A percentile compares a stretch with the other conserved stretches of the same genome.
Evolutionary conservation across 1,284 basidiomycete genomes (phyloP).

Genomic region (Fomitopsis palustris): DNA sequence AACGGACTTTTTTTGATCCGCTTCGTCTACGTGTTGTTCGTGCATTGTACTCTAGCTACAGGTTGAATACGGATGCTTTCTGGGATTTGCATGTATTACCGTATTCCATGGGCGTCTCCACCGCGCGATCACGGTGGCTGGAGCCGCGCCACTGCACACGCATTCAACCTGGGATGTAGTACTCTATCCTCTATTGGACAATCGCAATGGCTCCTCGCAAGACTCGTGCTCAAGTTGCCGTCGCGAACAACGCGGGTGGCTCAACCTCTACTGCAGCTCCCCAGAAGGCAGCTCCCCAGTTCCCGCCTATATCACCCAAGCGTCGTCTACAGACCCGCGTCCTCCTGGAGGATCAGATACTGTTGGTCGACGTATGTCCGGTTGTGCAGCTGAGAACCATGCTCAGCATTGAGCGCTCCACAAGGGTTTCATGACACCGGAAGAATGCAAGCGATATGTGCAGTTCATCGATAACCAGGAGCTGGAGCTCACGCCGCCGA

Average conservation of each 20-base stretch:
- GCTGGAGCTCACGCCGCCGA: slow-evolving; percentile 67
- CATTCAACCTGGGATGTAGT: too few species aligned
- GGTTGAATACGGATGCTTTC: neutral
- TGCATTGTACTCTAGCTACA: neutral
- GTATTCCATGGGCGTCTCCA: neutral
- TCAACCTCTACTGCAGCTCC: neutral
- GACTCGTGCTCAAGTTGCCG: slow-evolving; percentile 8
- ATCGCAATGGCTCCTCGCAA: slow-evolving; percentile 6
- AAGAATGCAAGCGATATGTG: slow-evolving; percentile 63
- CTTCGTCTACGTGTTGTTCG: neutral
- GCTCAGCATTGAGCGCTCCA: neutral
- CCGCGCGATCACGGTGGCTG: too few species aligned
- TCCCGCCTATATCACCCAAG: slow-evolving; percentile 39
- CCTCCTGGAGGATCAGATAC: slow-evolving; percentile 62
- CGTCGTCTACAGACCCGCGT: slow-evolving; percentile 38
- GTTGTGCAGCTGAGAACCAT: neutral
- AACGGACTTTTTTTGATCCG: neutral
- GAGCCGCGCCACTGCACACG: too few species aligned
- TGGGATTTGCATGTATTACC: neutral
- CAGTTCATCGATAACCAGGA: slow-evolving; percentile 62
- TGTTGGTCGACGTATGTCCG: slow-evolving; percentile 54
- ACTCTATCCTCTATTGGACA: too few species aligned
- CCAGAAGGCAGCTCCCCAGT: slow-evolving; percentile 14
- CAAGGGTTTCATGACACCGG: slow-evolving; percentile 52
- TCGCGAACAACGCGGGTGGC: neutral